Evolutionary conservation across 2,329 filamentous ascomycete genomes (phyloP).

Genomic region (Colletotrichum caudatum): DNA sequence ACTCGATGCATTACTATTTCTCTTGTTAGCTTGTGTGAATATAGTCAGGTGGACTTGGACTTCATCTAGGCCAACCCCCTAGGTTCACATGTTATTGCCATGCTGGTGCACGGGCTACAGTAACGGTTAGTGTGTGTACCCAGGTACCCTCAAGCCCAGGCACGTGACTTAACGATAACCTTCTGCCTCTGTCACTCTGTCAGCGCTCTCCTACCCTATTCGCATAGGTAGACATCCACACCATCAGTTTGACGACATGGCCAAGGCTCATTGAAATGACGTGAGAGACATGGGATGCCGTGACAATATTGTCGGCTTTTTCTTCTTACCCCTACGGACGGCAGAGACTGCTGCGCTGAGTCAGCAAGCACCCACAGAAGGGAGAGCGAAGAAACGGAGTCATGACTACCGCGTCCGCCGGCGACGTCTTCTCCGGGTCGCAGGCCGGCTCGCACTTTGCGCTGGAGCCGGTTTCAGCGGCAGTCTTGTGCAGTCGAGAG

Average conservation of each 20-base stretch:
- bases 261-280: no score
- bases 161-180: conserved; percentile 30
- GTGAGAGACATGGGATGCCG: not conserved
- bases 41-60: no score
- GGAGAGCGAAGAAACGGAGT: not conserved
- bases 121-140: no score
- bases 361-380: not conserved
- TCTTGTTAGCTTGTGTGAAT: no score
- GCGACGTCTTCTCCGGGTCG: conserved; percentile 41
- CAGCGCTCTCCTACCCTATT: not conserved
- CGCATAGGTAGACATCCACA: not conserved
- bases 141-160: not conserved
- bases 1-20: no score
- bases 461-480: conserved; percentile 59
- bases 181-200: not conserved
- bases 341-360: conserved; percentile 1
- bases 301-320: no score
- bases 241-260: not conserved
- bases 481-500: conserved; percentile 56
- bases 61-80: no score
- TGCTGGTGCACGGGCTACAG: no score
- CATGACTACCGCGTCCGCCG: not conserved
- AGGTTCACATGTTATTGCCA: no score
- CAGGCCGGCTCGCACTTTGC: conserved; percentile 62
- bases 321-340: not conserved